A percentile compares a stretch with the other conserved stretches of the same genome.
phyloP scores from a whole-genome alignment of 2,329 filamentous ascomycete species.

The Venturia oleaginea region DNA sequence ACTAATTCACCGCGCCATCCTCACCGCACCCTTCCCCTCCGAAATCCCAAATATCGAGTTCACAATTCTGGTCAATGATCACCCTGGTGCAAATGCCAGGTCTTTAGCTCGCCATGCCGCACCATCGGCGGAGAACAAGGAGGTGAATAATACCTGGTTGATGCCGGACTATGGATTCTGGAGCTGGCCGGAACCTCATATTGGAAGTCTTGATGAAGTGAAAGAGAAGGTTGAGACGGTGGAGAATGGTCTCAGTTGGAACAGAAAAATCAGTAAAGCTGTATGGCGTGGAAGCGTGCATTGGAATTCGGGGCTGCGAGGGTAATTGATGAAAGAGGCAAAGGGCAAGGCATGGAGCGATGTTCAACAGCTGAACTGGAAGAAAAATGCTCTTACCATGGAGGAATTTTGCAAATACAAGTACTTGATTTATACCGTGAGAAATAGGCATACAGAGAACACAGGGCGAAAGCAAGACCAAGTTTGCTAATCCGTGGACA shows the following conservation, averaged over 20 bases:
- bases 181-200: slow-evolving; percentile 15
- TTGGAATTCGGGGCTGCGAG: slow-evolving; percentile 27
- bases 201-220: slow-evolving; percentile 17
- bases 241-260: slow-evolving; percentile 22
- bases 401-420: slow-evolving; percentile 15
- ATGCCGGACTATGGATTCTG: slow-evolving; percentile 21
- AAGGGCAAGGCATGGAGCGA: slow-evolving; percentile 38
- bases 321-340: slow-evolving; percentile 29
- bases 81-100: too few relatives aligned
- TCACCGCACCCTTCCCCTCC: too few relatives aligned
- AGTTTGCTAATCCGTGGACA: too few relatives aligned
- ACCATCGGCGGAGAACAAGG: neutral
- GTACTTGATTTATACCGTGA: slow-evolving; percentile 18
- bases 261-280: slow-evolving; percentile 35
- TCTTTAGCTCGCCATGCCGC: too few relatives aligned
- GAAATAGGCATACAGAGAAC: too few relatives aligned
- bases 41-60: too few relatives aligned
- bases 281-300: slow-evolving; percentile 40
- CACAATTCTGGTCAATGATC: too few relatives aligned
- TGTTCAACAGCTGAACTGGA: slow-evolving; percentile 25
- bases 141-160: slow-evolving; percentile 17
- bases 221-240: slow-evolving; percentile 15
- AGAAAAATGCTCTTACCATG: neutral
- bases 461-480: too few relatives aligned
- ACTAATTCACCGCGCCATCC: too few relatives aligned